These are phyloP conservation scores for Aspergillus jensenii DNA, from an alignment of 2,329 filamentous ascomycete species.

Conservation along the genomic window DNA sequence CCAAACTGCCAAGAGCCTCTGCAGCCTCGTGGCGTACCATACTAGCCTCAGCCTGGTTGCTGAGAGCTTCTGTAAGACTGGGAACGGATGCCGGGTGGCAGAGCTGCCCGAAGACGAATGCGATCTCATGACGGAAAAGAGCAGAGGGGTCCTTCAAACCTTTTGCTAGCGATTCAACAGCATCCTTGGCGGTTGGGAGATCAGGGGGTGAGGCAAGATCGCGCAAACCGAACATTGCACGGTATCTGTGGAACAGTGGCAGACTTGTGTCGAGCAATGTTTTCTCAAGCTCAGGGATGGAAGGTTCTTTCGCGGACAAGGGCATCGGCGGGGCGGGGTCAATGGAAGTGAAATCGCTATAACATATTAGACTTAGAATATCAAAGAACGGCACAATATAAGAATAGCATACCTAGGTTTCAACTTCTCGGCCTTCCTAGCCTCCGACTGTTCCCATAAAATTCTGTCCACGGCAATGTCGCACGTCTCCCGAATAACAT, in stretches of 20 bases:
- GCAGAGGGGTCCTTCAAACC: constrained; percentile 84
- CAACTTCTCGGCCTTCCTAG: constrained; percentile 71
- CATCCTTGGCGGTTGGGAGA: constrained; percentile 83
- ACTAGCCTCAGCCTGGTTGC: constrained; percentile 76
- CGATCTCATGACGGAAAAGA: constrained; percentile 95
- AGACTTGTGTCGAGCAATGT: constrained; percentile 74
- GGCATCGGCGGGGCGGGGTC: constrained; percentile 91
- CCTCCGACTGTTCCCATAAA: constrained; percentile 81
- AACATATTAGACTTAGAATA: constrained; percentile 24
- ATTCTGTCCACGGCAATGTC: constrained; percentile 95
- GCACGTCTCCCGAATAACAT: constrained; percentile 89
- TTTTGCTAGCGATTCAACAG: constrained; percentile 79
- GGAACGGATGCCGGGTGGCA: constrained; percentile 97
- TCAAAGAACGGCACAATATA: constrained; percentile 11
- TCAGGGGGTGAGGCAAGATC: constrained; percentile 93
- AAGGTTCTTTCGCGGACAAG: constrained; percentile 59
- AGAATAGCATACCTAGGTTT: constrained; percentile 66
- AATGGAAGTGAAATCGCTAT: constrained; percentile 89
- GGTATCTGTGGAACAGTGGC: constrained; percentile 88
- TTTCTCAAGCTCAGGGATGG: constrained; percentile 72
- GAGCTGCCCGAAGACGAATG: constrained; percentile 96
- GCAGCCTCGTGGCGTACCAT: constrained; percentile 99
- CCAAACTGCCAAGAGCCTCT: constrained; percentile 90
- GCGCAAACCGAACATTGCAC: constrained; percentile 96
- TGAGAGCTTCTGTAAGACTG: constrained; percentile 74